Base-by-base conservation (phyloP, 768 basidiomycete genomes). In the Daedaleopsis sinensis region DNA sequence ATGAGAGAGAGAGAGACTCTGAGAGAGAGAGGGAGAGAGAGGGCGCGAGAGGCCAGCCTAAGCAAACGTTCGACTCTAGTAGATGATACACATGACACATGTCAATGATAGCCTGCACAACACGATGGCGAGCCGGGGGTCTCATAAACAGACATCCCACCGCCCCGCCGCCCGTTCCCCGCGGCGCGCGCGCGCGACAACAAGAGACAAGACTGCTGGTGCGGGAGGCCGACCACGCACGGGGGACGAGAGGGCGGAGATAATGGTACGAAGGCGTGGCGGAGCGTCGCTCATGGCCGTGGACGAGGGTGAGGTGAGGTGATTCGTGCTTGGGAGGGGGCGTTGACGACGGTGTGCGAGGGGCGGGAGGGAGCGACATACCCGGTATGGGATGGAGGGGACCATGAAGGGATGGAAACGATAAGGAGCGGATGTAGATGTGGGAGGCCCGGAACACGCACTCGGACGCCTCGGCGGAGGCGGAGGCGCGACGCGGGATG, bases 11-110 rank as follows among this genome's bases (percentile, higher is more conserved):
- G 27, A 7, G 27, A 7, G 27, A 32, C n/a, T n/a, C n/a, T n/a
- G 27, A 32, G 27, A 32, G 27, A 32, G 27, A 7, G 27, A 7
- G 27, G 7, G 56, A 32, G 27, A 32, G 27, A 32, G 27, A 32
- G 27, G 27, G 27, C 4, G 27, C 3, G 27, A 32, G 43, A 64
- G 63, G 63, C 63, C 59, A 58, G 63, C 63, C 59, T 61, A 60
- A 64, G 63, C 63, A 64, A 64, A 57, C 56, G 59, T 47, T 54
- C 59, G 56, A 64, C 63, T 64, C 63, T 64, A 64, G 63, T 64
- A 64, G 46, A 64, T 64, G 63, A 61, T 64, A 64, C 63, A 64
- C 63, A 64, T 64, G n/a, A n/a, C n/a, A n/a, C n/a, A n/a, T n/a
- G n/a, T n/a, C n/a, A n/a, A n/a, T n/a, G 54, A 58, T 61, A 60